These are phyloP conservation scores for Rubus idaeus DNA, from an alignment of 306 rosid genomes.

Conservation along the genomic window DNA sequence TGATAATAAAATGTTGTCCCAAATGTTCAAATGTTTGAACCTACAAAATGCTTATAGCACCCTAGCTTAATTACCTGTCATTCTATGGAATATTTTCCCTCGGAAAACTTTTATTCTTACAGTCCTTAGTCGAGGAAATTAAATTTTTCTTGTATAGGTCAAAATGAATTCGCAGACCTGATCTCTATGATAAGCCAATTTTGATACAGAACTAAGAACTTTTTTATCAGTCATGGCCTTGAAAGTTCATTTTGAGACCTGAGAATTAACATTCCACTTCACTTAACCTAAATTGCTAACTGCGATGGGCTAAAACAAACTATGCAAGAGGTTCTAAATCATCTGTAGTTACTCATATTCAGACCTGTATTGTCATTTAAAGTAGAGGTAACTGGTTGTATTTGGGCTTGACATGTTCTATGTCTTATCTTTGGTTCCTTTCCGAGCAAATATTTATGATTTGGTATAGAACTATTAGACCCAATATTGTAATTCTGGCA, in stretches of 20 bases:
- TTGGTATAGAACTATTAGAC: background rate
- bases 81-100: background rate
- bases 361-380: background rate
- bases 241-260: background rate
- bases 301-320: background rate
- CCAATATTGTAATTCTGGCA: background rate
- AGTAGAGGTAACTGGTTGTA: background rate
- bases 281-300: background rate
- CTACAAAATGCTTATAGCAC: background rate
- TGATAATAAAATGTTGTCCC: background rate
- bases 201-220: background rate
- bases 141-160: background rate
- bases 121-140: background rate
- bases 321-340: background rate
- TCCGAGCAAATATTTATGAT: background rate
- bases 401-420: background rate
- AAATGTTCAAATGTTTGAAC: background rate
- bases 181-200: background rate
- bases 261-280: background rate
- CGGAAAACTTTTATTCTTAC: background rate
- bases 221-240: background rate
- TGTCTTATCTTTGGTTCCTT: background rate
- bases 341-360: background rate
- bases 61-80: background rate
- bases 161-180: background rate